phyloP scores from a whole-genome alignment of 164 flowering plant species.

The Liquidambar formosana region DNA sequence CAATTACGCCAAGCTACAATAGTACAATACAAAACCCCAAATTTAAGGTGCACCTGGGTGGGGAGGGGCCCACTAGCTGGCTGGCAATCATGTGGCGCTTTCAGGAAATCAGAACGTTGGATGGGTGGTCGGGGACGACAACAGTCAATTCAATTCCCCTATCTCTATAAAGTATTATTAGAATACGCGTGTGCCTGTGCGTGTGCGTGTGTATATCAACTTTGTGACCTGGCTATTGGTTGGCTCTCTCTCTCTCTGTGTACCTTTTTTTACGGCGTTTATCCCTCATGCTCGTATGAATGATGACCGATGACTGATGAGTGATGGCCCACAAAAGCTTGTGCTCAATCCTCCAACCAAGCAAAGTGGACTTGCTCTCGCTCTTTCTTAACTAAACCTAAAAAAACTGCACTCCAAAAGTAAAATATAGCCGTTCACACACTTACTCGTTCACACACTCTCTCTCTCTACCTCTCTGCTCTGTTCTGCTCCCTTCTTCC shows the following conservation, averaged over 20 bases:
- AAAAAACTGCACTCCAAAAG: not conserved
- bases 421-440: constrained; percentile 11
- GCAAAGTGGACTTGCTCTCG: not conserved
- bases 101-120: constrained; percentile 17
- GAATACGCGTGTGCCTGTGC: not conserved
- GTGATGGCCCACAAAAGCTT: constrained; percentile 22
- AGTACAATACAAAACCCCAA: not conserved
- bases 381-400: not conserved
- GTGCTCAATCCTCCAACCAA: constrained; percentile 4
- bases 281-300: not conserved
- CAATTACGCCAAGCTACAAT: too few relatives aligned
- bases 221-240: constrained; percentile 22
- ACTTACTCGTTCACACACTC: not conserved
- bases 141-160: too few relatives aligned
- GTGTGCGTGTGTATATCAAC: not conserved
- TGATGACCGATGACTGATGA: constrained; percentile 9
- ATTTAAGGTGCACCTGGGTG: not conserved
- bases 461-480: constrained; percentile 9
- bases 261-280: too few relatives aligned
- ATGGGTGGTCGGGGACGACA: too few relatives aligned
- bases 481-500: not conserved
- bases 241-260: constrained; percentile 7
- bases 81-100: constrained; percentile 26
- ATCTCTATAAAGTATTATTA: too few relatives aligned
- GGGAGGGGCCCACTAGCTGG: constrained; percentile 12